A percentile compares a stretch with the other conserved stretches of the same genome.
Conservation (phyloP, 2,329 filamentous ascomycete genomes). For the Bretziella fagacearum region DNA sequence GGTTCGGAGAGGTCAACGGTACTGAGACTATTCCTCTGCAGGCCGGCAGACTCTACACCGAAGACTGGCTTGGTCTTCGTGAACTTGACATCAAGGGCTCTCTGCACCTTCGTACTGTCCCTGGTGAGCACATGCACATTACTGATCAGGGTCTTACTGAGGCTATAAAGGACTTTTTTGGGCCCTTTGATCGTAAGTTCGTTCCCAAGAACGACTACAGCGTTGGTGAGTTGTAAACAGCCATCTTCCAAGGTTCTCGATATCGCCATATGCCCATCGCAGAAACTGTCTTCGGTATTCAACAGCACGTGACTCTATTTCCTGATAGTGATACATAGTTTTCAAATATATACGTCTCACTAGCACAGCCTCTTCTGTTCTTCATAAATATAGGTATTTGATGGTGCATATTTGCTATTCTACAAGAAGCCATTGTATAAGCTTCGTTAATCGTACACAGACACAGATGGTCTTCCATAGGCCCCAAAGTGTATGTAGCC, state of each 20-base stretch:
- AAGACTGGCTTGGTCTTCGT: slow-evolving; percentile 87
- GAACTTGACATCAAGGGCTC: slow-evolving; percentile 62
- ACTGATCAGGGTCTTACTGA: slow-evolving; percentile 45
- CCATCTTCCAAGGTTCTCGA: too few species aligned
- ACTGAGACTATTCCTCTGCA: slow-evolving; percentile 50
- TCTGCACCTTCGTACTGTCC: slow-evolving; percentile 54
- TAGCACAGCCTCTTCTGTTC: too few species aligned
- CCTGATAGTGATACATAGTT: background rate
- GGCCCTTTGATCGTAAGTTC: slow-evolving; percentile 30
- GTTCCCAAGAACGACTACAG: background rate
- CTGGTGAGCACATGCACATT: slow-evolving; percentile 74
- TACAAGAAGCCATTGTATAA: slow-evolving; percentile 14
- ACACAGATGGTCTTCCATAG: background rate
- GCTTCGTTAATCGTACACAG: slow-evolving; percentile 15
- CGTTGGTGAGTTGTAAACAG: slow-evolving; percentile 6
- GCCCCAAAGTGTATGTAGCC: too few species aligned
- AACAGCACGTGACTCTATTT: slow-evolving; percentile 4
- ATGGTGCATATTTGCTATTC: slow-evolving; percentile 14
- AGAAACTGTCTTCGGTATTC: slow-evolving; percentile 1
- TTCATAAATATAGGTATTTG: slow-evolving; percentile 5
- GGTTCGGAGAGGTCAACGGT: slow-evolving; percentile 75
- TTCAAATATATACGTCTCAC: too few species aligned
- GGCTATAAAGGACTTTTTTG: slow-evolving; percentile 51
- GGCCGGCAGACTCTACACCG: slow-evolving; percentile 56
- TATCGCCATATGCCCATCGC: too few species aligned